Conservation (phyloP, 306 rosid species). For the Crataegus laevigata region DNA sequence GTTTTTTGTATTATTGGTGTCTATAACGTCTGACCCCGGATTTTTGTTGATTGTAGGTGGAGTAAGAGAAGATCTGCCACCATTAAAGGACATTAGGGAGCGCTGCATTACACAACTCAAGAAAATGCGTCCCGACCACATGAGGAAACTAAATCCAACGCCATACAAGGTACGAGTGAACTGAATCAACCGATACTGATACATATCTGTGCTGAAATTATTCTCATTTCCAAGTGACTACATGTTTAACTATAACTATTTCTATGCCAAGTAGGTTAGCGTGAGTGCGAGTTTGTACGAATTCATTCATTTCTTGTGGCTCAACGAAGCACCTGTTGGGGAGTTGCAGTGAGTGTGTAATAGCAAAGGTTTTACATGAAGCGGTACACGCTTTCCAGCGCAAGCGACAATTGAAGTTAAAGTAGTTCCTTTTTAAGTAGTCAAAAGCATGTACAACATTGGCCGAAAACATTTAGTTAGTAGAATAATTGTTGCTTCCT, state of each 20-base stretch:
- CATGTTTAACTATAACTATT: background rate
- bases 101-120: conserved; percentile 79
- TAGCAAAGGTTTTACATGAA: background rate
- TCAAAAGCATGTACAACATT: background rate
- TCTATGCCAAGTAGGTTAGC: conserved; percentile 53
- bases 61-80: conserved; percentile 52
- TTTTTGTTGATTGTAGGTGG: conserved; percentile 38
- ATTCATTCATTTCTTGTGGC: conserved; percentile 92
- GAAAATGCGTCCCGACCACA: conserved; percentile 91
- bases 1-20: background rate
- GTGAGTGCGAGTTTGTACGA: conserved; percentile 82
- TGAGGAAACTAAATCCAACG: conserved; percentile 97
- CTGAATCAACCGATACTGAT: background rate
- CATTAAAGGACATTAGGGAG: conserved; percentile 62
- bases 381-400: background rate
- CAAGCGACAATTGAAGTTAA: background rate
- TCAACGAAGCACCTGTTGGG: conserved; percentile 95
- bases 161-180: conserved; percentile 68
- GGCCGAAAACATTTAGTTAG: background rate
- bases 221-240: background rate
- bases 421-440: background rate
- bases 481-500: background rate
- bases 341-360: conserved; percentile 55
- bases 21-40: background rate
- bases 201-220: conserved; percentile 1